Conservation (phyloP, 176 grass and related monocot genomes). For the Puccinellia tenuiflora region DNA sequence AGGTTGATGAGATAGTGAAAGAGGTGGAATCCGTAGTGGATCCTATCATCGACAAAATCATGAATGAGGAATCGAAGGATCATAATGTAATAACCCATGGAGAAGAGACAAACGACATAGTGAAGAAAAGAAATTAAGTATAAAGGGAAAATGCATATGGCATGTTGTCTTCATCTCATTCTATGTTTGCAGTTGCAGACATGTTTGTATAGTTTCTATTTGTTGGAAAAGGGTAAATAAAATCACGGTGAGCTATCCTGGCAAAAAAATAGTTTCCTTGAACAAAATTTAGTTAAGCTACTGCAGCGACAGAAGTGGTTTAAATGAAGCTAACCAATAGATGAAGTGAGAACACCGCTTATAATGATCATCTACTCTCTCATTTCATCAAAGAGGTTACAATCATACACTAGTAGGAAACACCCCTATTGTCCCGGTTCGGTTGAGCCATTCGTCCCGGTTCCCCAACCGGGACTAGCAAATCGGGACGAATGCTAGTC, state of each 20-base stretch:
- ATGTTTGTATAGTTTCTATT: neutral
- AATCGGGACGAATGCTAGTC: too few relatives aligned
- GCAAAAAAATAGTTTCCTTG: neutral
- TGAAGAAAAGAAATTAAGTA: neutral
- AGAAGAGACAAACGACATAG: neutral
- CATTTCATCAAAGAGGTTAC: too few relatives aligned
- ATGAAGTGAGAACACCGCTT: neutral
- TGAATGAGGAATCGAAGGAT: neutral
- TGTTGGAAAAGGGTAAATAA: neutral
- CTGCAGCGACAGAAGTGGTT: neutral
- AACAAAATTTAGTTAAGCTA: neutral
- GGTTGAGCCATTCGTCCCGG: too few relatives aligned
- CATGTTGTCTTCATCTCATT: neutral
- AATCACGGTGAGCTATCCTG: neutral
- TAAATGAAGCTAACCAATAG: neutral
- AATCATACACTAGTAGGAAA: too few relatives aligned
- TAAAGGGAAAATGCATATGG: neutral
- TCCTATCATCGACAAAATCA: constrained; percentile 37
- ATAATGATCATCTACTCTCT: neutral
- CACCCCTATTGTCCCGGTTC: too few relatives aligned
- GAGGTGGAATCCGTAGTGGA: constrained; percentile 43
- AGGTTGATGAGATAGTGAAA: constrained; percentile 58
- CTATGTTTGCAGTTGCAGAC: neutral
- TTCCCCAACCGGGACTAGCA: too few relatives aligned
- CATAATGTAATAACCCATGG: neutral